A percentile compares a stretch with the other conserved stretches of the same genome.
Conservation (phyloP, 345 rosid genomes). For the Brassica nigra region DNA sequence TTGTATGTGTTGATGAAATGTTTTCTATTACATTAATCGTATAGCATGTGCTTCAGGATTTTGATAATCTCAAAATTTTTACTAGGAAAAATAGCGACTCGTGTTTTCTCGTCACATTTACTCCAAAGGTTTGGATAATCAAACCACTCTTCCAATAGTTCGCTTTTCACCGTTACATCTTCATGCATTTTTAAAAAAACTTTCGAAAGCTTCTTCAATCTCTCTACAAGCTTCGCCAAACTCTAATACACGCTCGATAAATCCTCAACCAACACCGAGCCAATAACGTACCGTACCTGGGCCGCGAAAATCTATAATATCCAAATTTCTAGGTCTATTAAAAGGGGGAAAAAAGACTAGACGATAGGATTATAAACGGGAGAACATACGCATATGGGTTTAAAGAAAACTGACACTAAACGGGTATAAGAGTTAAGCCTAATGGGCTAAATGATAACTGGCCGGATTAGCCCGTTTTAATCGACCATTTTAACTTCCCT, state of each 20-base stretch:
- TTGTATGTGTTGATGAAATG: not conserved
- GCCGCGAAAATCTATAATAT: not conserved
- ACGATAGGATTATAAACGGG: no score
- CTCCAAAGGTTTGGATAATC: not conserved
- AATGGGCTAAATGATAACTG: not conserved
- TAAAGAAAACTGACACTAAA: not conserved
- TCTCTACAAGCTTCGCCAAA: constrained; percentile 75
- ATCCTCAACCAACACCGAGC: constrained; percentile 47
- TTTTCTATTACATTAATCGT: not conserved
- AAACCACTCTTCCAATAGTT: constrained; percentile 15
- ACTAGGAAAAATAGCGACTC: not conserved
- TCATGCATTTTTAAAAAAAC: constrained; percentile 88
- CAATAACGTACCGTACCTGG: not conserved
- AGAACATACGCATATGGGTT: not conserved
- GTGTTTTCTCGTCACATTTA: not conserved
- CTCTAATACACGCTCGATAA: constrained; percentile 62
- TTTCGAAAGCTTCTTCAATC: constrained; percentile 75
- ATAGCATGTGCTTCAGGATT: not conserved
- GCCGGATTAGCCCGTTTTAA: not conserved
- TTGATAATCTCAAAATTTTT: not conserved
- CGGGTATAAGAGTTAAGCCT: not conserved
- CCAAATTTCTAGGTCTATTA: no score
- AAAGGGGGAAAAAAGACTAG: no score
- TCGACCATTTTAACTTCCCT: not conserved
- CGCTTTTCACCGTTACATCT: constrained; percentile 53